phyloP scores from a whole-genome alignment of 1,284 basidiomycete species.

The Naganishia cerealis region DNA sequence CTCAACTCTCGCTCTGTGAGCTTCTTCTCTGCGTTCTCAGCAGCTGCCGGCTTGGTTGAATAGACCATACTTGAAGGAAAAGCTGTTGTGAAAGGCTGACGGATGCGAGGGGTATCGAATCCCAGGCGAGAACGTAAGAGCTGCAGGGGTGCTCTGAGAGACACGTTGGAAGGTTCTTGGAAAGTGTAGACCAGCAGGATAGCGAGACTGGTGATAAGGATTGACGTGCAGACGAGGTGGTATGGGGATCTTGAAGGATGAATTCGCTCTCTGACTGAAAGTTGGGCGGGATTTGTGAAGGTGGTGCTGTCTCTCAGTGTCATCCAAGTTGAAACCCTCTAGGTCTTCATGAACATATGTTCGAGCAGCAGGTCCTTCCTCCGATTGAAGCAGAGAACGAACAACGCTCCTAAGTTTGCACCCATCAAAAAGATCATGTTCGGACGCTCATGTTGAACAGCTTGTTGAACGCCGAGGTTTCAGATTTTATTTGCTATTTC shows the following conservation, averaged over 20 bases:
- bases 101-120: background rate
- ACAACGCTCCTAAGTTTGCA: background rate
- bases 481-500: slow-evolving; percentile 8
- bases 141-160: background rate
- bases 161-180: background rate
- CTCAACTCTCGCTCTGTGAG: slow-evolving; percentile 37
- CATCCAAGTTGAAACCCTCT: background rate
- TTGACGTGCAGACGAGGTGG: background rate
- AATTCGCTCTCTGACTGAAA: background rate
- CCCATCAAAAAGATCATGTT: background rate
- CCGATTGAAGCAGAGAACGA: background rate
- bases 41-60: slow-evolving; percentile 4
- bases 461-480: slow-evolving; percentile 21
- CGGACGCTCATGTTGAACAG: background rate
- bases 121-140: background rate
- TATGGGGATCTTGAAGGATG: background rate
- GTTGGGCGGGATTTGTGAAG: background rate
- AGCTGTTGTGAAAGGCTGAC: background rate
- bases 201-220: slow-evolving; percentile 5
- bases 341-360: too few species aligned
- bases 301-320: background rate
- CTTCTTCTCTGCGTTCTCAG: slow-evolving; percentile 24
- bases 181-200: background rate
- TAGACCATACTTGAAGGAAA: slow-evolving; percentile 11
- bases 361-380: too few species aligned